Evolutionary conservation across 805 yeast genomes (phyloP).

Genomic region (Teunomyces panamensis): DNA sequence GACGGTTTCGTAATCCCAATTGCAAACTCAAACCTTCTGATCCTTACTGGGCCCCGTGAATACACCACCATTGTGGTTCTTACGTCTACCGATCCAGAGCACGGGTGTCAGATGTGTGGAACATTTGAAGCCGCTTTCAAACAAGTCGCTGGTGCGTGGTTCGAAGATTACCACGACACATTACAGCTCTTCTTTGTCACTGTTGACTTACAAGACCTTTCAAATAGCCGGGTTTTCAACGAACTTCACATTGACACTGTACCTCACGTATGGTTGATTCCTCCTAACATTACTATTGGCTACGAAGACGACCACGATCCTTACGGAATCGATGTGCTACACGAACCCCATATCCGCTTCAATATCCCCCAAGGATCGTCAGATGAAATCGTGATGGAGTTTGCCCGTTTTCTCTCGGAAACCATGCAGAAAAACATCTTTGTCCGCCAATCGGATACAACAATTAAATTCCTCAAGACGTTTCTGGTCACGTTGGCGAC

Average conservation of each 20-base stretch:
- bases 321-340: constrained; percentile 14
- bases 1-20: constrained; percentile 41
- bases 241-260: constrained; percentile 46
- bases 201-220: constrained; percentile 46
- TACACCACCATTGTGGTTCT: constrained; percentile 51
- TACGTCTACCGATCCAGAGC: constrained; percentile 45
- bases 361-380: constrained; percentile 34
- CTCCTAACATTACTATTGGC: constrained; percentile 38
- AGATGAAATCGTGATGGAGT: constrained; percentile 40
- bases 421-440: constrained; percentile 42
- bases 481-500: constrained; percentile 43
- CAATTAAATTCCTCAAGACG: constrained; percentile 40
- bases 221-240: constrained; percentile 41
- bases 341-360: constrained; percentile 31
- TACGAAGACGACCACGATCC: constrained; percentile 20
- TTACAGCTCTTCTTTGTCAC: constrained; percentile 44
- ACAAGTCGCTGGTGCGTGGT: constrained; percentile 43
- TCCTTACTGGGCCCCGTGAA: constrained; percentile 49
- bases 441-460: constrained; percentile 41
- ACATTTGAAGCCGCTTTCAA: constrained; percentile 40
- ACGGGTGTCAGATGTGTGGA: constrained; percentile 48
- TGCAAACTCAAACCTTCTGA: constrained; percentile 35
- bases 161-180: constrained; percentile 40
- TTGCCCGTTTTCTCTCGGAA: constrained; percentile 54
- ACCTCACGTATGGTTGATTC: constrained; percentile 69